Conservation (phyloP, 1,139 yeast genomes). For the Trichomonascaceae sp. region DNA sequence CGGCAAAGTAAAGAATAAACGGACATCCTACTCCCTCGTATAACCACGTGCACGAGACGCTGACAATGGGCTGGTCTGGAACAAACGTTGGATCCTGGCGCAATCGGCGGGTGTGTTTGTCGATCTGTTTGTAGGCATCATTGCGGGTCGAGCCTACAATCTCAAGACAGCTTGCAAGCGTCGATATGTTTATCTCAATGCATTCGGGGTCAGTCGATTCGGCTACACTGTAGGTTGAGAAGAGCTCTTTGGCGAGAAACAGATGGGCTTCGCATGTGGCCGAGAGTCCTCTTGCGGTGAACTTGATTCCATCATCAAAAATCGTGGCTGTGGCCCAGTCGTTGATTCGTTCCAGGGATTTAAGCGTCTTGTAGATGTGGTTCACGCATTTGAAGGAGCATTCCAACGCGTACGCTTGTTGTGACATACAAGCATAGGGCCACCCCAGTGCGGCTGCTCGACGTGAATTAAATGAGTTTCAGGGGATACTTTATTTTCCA, state of each 20-base stretch:
- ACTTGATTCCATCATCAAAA: not conserved
- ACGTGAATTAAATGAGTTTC: too few relatives aligned
- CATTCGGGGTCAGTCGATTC: not conserved
- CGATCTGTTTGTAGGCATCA: not conserved
- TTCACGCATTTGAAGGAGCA: not conserved
- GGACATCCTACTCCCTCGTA: not conserved
- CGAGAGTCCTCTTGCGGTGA: not conserved
- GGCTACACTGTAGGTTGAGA: not conserved
- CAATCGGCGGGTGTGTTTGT: not conserved
- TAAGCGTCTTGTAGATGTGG: not conserved
- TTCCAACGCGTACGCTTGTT: too few relatives aligned
- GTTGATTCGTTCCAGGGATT: not conserved
- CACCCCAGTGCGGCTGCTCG: too few relatives aligned
- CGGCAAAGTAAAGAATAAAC: not conserved
- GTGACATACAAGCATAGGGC: too few relatives aligned
- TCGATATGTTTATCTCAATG: not conserved
- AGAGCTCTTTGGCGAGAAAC: not conserved
- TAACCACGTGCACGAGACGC: not conserved
- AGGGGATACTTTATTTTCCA: too few relatives aligned
- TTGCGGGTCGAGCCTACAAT: not conserved
- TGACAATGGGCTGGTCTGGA: not conserved
- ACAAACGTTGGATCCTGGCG: too few relatives aligned
- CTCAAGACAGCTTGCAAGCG: not conserved
- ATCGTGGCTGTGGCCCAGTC: not conserved
- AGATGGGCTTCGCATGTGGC: not conserved